Conservation (phyloP, 1,284 basidiomycete species). For the Sanguinoderma infundibulare region DNA sequence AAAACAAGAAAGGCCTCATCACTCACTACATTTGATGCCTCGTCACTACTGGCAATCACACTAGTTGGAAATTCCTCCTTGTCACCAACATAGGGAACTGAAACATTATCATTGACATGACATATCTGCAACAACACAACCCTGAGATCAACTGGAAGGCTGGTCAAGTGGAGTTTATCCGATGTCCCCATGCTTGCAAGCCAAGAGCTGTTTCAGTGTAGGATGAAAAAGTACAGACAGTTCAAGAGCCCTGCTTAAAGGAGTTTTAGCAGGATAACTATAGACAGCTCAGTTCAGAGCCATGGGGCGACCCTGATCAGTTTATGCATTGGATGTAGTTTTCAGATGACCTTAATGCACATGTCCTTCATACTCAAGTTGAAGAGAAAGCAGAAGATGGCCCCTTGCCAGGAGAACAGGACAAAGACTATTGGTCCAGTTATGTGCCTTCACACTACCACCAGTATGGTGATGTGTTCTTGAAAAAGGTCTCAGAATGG, state of each 20-base stretch:
- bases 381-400: neutral
- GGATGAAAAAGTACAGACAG: neutral
- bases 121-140: conserved; percentile 4
- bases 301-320: neutral
- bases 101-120: conserved; percentile 6
- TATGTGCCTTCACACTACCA: conserved; percentile 12
- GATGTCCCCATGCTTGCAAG: conserved; percentile 7
- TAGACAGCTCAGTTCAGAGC: neutral
- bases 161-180: conserved; percentile 8
- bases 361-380: neutral
- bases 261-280: neutral
- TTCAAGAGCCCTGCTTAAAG: conserved; percentile 1
- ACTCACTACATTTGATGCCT: conserved; percentile 3
- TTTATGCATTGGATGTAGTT: neutral
- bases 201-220: neutral
- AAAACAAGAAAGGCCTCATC: conserved; percentile 25
- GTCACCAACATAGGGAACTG: conserved; percentile 2
- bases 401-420: conserved; percentile 4
- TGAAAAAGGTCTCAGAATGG: conserved; percentile 13
- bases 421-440: neutral
- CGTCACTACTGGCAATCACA: conserved; percentile 2
- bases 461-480: conserved; percentile 18
- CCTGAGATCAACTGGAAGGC: conserved; percentile 6
- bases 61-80: neutral
- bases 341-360: neutral